A percentile compares a stretch with the other conserved stretches of the same genome.
Evolutionary conservation across 2,329 filamentous ascomycete genomes (phyloP).

Genomic region (Elsinoe perseae): DNA sequence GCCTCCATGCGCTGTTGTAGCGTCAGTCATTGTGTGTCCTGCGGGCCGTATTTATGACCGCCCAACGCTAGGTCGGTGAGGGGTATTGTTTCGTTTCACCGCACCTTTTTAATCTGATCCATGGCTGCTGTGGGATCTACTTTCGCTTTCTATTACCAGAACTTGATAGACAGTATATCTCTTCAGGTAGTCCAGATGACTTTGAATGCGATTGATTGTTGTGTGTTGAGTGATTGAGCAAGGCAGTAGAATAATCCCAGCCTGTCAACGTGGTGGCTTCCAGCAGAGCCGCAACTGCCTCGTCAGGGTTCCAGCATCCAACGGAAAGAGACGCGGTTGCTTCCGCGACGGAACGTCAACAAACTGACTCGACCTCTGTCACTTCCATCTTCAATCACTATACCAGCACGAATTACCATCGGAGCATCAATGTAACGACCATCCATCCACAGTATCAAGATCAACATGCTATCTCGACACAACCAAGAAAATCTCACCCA

Average conservation of each 20-base stretch:
- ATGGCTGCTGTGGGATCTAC: constrained; percentile 25
- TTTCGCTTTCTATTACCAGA: neutral
- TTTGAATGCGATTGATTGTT: constrained; percentile 2
- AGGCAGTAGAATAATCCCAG: constrained; percentile 5
- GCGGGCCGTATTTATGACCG: neutral
- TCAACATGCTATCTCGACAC: constrained; percentile 61
- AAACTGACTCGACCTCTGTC: constrained; percentile 5
- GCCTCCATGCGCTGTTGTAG: constrained; percentile 66
- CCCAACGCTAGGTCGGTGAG: constrained; percentile 26
- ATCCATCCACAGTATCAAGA: constrained; percentile 17
- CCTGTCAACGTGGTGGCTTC: constrained; percentile 14
- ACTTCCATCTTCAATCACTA: neutral
- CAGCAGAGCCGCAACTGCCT: constrained; percentile 14
- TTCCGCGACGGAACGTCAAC: constrained; percentile 15
- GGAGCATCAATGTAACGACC: constrained; percentile 4
- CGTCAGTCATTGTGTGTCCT: neutral
- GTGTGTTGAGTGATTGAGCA: neutral
- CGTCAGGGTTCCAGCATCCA: neutral
- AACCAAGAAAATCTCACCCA: constrained; percentile 86
- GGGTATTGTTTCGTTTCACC: constrained; percentile 23
- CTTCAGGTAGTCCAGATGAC: constrained; percentile 2
- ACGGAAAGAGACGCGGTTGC: constrained; percentile 7
- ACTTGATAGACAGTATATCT: neutral
- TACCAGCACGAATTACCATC: neutral
- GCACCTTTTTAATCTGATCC: constrained; percentile 39